Evolutionary conservation across 2,329 filamentous ascomycete species (phyloP), one percentile per base, ranked within the genome.

Genomic region (Fusarium oligoseptatum): DNA sequence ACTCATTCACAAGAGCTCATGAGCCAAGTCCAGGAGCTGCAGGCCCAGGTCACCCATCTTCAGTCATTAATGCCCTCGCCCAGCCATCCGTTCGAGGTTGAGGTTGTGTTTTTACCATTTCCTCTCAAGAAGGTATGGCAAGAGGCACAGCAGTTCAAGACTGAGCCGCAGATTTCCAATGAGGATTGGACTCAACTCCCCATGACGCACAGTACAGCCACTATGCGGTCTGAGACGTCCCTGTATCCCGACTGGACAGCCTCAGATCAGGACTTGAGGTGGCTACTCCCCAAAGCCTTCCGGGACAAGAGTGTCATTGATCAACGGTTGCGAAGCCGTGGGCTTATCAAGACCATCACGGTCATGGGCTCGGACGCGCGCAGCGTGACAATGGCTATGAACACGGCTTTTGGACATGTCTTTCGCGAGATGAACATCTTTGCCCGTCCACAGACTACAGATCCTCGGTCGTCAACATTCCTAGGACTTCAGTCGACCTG

Each of bases 91-190:
- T 95, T 93, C 92, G 89, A 93, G 73, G 84, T 96, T 2, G 93
- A 95, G 78, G 92, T 95, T 6, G 90, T 95, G 1, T 90, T 95
- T 67, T 81, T 95, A 9, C 94, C 94, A 1, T 96, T 94, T 80
- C 86, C 88, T 1, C 82, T 91, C 8, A 89, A 87, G 74, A 87
- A 85, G 24, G 76, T 91, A 7, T 91, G 89, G 89, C 84, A 88
- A 68, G 83, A 84, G 52, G 81, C 84, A 5, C 80, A 84, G 70
- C 85, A 89, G 3, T 89, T 91, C 79, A 85, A 83, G 58, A 67
- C 79, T 27, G 83, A 83, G 24, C 76, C 82, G 7, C 79, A 80
- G 12, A 76, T 82, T 6, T 81, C 80, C 45, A 80, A 81, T 34
- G 88, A 90, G 64, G 86, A 88, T 71, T 90, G 89, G 89, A 90